Base-by-base conservation (phyloP, 2,329 filamentous ascomycete species). In the Epichloe sylvatica region DNA sequence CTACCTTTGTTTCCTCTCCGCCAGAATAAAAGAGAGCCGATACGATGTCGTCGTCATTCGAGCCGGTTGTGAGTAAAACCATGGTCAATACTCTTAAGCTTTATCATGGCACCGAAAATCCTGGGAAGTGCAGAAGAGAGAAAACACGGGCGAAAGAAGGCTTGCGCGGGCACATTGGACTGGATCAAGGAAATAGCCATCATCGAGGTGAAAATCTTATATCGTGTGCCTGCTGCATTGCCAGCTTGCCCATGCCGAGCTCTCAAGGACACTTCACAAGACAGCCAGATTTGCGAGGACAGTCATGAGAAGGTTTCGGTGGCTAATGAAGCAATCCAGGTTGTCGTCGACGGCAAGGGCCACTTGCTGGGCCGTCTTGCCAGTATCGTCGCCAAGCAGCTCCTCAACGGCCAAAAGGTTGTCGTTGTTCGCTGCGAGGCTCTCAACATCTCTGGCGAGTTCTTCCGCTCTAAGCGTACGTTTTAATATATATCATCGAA, bases 381-480 rank as follows among this genome's bases (percentile, higher is more conserved):
- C 77, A 89, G 83, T 73, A 95, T 89, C 70, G 89, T 97, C 69
- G 91, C 91, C 72, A 97, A 97, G 86, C 91, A 97, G 81, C 84
- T 97, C 69, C 86, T 97, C 66, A 94, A 84, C 75, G 91, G 91
- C 72, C 91, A 97, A 80, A 97, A 97, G 86, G 94, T 98, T 71
- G 91, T 97, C 67, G 79, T 98, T 65, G 92, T 98, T 72, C 88
- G 92, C 80, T 94, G 86, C 77, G 92, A 98, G 79, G 89, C 88
- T 67, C 83, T 98, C 74, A 98, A 98, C 84, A 98, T 98, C 82
- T 98, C 92, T 64, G 92, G 92, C 78, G 92, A 97, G 81, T 98
- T 98, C 87, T 98, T 98, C 86, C 89, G 92, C 74, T 84, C 91
- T 64, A 98, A 98, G 86, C 86, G 92, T 98, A 95, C 75, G 91